Percentiles rank a stretch among this genome's conserved stretches.
Conservation (phyloP, 2,329 filamentous ascomycete species). For the Colletotrichum lentis region DNA sequence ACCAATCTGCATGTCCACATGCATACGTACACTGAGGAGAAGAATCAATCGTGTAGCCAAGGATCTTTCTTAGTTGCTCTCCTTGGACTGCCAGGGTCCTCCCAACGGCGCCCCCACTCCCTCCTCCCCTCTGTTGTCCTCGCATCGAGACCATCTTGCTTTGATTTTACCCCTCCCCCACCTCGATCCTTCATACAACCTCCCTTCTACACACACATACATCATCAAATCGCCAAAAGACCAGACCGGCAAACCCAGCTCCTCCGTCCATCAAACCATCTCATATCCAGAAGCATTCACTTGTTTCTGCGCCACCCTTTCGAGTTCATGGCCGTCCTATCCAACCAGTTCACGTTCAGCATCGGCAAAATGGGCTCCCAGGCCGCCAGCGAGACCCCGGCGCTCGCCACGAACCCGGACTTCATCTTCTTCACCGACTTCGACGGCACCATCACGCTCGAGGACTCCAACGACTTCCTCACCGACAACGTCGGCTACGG, state of each 20-base stretch:
- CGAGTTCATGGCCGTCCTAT: not conserved
- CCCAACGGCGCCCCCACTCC: not conserved
- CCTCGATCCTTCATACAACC: not conserved
- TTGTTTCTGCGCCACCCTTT: constrained; percentile 4
- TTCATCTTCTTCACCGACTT: constrained; percentile 99
- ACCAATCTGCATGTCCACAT: not conserved
- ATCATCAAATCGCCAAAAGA: too few relatives aligned
- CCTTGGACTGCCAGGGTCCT: not conserved
- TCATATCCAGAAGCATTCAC: not conserved
- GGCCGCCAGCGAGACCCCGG: constrained; percentile 57
- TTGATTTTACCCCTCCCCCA: constrained; percentile 28
- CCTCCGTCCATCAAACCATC: not conserved
- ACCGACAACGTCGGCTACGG: constrained; percentile 95
- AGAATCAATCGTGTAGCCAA: not conserved
- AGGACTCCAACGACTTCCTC: constrained; percentile 74
- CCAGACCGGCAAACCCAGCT: not conserved
- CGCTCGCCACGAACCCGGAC: constrained; percentile 75
- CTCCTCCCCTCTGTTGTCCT: constrained; percentile 1
- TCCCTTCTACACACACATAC: not conserved
- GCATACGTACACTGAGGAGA: too few relatives aligned
- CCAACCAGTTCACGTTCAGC: not conserved
- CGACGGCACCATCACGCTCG: constrained; percentile 89
- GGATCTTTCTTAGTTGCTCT: not conserved
- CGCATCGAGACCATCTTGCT: constrained; percentile 4
- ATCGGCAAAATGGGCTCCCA: constrained; percentile 53